Evolutionary conservation across 768 basidiomycete species (phyloP).

Genomic region (Pleurotus salmoneostramineus): DNA sequence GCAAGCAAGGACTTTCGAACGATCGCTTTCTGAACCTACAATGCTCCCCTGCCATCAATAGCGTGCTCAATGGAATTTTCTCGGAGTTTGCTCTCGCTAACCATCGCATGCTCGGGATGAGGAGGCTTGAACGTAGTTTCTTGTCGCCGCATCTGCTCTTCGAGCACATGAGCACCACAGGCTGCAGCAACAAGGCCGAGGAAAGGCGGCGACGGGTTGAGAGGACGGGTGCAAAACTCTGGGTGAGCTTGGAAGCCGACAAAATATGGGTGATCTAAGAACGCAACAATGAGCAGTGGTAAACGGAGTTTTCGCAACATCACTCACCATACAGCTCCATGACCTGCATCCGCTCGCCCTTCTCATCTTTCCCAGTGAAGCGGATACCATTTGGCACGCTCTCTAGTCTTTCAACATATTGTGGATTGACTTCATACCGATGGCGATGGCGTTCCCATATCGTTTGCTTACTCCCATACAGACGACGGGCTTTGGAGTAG

Average conservation of each 20-base stretch:
- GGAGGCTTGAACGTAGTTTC: constrained; percentile 60
- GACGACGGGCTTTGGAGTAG: constrained; percentile 68
- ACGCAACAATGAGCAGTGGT: neutral
- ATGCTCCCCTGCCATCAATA: constrained; percentile 1
- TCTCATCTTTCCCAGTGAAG: constrained; percentile 88
- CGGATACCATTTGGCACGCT: constrained; percentile 46
- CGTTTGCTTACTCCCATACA: constrained; percentile 79
- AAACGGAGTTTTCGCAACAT: neutral
- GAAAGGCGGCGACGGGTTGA: constrained; percentile 97
- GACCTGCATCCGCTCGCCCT: constrained; percentile 96
- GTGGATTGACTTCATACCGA: constrained; percentile 92
- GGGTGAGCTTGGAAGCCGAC: constrained; percentile 95
- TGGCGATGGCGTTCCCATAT: constrained; percentile 98
- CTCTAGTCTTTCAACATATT: constrained; percentile 69
- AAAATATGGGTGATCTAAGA: constrained; percentile 88
- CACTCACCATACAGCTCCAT: constrained; percentile 78
- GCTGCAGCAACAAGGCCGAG: constrained; percentile 92
- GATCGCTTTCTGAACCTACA: neutral
- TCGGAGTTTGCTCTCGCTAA: constrained; percentile 40
- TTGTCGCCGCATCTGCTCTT: constrained; percentile 73
- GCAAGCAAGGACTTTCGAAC: neutral
- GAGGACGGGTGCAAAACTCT: constrained; percentile 95
- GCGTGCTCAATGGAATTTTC: constrained; percentile 2
- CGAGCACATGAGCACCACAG: constrained; percentile 43
- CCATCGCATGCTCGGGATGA: constrained; percentile 73